A percentile compares a stretch with the other conserved stretches of the same genome.
These are phyloP conservation scores for Tolypocladium tropicale DNA, from an alignment of 2,329 filamentous ascomycete species.

Conservation along the genomic window DNA sequence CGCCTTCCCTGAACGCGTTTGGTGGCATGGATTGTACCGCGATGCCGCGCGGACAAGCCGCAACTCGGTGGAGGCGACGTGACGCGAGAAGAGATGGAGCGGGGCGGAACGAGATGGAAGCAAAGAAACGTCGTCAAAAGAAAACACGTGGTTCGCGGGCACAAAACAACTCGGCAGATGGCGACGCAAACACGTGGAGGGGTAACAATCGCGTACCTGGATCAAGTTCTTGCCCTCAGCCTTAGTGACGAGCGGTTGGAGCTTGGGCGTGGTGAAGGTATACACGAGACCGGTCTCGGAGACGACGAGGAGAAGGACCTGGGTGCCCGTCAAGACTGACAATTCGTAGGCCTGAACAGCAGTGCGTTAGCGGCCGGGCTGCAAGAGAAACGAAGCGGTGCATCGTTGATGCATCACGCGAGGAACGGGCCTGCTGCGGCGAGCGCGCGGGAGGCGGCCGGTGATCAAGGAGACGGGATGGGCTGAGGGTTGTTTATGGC, in stretches of 20 bases:
- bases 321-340: slow-evolving; percentile 93
- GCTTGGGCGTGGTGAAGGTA: slow-evolving; percentile 96
- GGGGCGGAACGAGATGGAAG: not conserved
- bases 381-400: not conserved
- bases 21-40: not conserved
- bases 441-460: not conserved
- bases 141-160: not conserved
- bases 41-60: not conserved
- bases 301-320: slow-evolving; percentile 91
- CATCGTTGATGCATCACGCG: not conserved
- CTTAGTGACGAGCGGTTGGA: slow-evolving; percentile 96
- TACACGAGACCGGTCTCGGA: slow-evolving; percentile 97
- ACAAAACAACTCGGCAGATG: not conserved
- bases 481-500: not conserved
- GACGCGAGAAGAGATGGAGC: not conserved
- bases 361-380: slow-evolving; percentile 4
- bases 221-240: slow-evolving; percentile 98
- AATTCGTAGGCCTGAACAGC: slow-evolving; percentile 77
- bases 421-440: not conserved
- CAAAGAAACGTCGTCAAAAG: not conserved
- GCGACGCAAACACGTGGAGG: slow-evolving; percentile 1
- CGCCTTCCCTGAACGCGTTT: not conserved
- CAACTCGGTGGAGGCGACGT: not conserved
- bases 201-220: slow-evolving; percentile 59
- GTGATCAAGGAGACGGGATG: not conserved